These are phyloP conservation scores for Suhomyces panamericanus DNA, from an alignment of 1,139 yeast genomes.

Conservation along the genomic window DNA sequence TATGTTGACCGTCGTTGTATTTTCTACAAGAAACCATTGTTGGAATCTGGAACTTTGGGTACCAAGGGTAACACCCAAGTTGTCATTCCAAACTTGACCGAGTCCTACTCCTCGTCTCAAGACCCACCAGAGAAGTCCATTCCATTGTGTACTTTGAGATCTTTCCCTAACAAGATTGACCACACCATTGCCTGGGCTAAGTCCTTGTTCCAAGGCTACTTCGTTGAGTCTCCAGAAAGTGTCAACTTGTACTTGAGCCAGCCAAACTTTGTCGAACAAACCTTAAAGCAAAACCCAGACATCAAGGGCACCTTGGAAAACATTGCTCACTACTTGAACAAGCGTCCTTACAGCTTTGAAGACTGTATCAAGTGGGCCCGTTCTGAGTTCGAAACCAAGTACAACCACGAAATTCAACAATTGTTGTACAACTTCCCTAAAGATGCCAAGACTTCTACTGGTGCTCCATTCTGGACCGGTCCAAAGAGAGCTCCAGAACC, in stretches of 20 bases:
- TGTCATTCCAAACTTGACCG: constrained; percentile 88
- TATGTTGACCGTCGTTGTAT: constrained; percentile 97
- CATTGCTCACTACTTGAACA: constrained; percentile 66
- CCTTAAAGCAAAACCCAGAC: constrained; percentile 89
- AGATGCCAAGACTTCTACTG: constrained; percentile 87
- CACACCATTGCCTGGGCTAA: constrained; percentile 99
- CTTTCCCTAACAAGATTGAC: constrained; percentile 96
- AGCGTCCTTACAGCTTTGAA: constrained; percentile 87
- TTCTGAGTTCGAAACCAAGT: constrained; percentile 80
- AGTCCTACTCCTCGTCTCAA: constrained; percentile 91
- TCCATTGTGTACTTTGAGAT: constrained; percentile 94
- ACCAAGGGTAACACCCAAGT: constrained; percentile 99
- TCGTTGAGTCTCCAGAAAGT: constrained; percentile 86
- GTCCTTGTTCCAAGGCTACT: constrained; percentile 90
- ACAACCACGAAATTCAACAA: constrained; percentile 83
- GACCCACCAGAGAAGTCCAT: constrained; percentile 98
- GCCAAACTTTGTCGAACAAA: constrained; percentile 88
- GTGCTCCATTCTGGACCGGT: constrained; percentile 97
- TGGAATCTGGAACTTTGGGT: constrained; percentile 97
- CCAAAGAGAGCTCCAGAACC: constrained; percentile 96
- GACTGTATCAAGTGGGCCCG: constrained; percentile 97
- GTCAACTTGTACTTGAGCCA: constrained; percentile 89
- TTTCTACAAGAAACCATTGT: constrained; percentile 83
- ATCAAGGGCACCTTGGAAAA: constrained; percentile 83
- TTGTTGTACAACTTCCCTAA: constrained; percentile 89